phyloP scores from a whole-genome alignment of 75 land plant species.

The Ceratopteris richardii region DNA sequence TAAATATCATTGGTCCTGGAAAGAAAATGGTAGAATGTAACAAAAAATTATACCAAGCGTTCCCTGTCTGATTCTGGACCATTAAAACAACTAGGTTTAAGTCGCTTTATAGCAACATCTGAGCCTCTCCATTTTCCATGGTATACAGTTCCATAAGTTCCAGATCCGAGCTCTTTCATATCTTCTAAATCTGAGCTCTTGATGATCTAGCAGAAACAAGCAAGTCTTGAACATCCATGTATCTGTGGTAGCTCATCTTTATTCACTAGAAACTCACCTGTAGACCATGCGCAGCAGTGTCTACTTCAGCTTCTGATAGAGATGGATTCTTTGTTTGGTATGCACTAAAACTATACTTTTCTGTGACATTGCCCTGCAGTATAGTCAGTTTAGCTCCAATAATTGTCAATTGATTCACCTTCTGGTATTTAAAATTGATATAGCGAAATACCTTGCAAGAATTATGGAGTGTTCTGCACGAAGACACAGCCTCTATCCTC shows the following conservation, averaged over 20 bases:
- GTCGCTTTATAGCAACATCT: no score
- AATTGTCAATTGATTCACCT: no score
- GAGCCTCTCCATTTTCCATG: no score
- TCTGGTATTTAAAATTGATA: no score
- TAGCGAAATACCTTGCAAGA: no score
- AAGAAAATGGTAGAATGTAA: background rate
- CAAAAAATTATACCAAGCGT: constrained; percentile 55
- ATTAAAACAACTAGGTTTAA: constrained; percentile 80
- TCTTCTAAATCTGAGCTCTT: constrained; percentile 84
- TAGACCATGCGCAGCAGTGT: constrained; percentile 66
- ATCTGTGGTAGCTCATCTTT: background rate
- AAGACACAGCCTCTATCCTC: no score
- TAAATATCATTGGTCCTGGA: background rate
- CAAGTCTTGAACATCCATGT: background rate
- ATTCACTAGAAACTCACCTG: constrained; percentile 47
- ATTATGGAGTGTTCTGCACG: no score
- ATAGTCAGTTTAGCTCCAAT: no score
- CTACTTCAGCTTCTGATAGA: constrained; percentile 39
- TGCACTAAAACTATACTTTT: no score
- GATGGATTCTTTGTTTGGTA: background rate
- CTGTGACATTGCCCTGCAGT: no score
- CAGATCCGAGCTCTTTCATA: constrained; percentile 81
- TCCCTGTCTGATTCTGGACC: constrained; percentile 76
- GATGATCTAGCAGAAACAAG: constrained; percentile 47
- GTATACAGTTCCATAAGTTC: constrained; percentile 93